These are phyloP conservation scores for Mucor irregularis DNA, from an alignment of 371 early-diverging fungal genomes.

Conservation along the genomic window DNA sequence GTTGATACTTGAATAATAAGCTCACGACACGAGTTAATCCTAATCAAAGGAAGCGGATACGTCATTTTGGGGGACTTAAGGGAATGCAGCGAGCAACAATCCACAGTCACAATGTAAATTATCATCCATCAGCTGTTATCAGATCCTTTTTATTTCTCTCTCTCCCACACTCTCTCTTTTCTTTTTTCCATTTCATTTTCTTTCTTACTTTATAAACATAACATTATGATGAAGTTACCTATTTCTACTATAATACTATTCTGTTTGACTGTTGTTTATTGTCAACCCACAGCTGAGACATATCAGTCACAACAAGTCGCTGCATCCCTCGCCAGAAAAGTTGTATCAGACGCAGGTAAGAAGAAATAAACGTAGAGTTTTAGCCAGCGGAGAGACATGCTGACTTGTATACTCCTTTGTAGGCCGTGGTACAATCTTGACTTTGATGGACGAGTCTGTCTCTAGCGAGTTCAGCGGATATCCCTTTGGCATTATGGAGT, in stretches of 20 bases:
- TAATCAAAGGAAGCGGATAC: no score
- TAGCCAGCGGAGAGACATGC: no score
- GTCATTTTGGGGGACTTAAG: no score
- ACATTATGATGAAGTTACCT: no score
- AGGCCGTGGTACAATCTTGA: constrained; percentile 8
- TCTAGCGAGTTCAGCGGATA: constrained; percentile 39
- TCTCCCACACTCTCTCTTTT: no score
- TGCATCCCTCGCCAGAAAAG: constrained; percentile 23
- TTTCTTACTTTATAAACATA: no score
- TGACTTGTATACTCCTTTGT: background rate
- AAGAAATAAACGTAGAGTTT: background rate
- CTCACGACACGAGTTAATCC: no score
- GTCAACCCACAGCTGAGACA: background rate
- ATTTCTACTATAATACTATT: no score
- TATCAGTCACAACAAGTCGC: constrained; percentile 25
- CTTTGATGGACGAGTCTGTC: constrained; percentile 40
- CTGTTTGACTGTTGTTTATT: background rate
- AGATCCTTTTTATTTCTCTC: background rate
- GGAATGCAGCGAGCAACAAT: no score
- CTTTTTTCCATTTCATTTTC: no score
- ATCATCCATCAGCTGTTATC: background rate
- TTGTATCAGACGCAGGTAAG: constrained; percentile 31
- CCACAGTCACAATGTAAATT: background rate
- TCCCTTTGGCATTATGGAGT: constrained; percentile 62
- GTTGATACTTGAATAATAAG: no score